A percentile compares a stretch with the other conserved stretches of the same genome.
These are phyloP conservation scores for Sindora glabra DNA, from an alignment of 306 rosid species.

Conservation along the genomic window DNA sequence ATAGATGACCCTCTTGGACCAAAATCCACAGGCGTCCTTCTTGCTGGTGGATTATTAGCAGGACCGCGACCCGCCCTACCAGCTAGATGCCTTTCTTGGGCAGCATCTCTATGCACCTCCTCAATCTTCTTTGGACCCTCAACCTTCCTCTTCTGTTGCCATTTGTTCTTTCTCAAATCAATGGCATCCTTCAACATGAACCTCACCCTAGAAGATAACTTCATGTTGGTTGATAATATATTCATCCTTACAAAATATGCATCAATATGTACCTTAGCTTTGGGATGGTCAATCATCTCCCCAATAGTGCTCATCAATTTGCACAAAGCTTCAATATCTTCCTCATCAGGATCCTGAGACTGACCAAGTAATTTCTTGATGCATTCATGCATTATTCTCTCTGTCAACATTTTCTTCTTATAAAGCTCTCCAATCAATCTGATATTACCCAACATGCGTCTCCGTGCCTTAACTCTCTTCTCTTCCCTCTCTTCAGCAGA, in stretches of 20 bases:
- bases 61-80: constrained; percentile 78
- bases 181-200: constrained; percentile 90
- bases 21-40: constrained; percentile 71
- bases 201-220: constrained; percentile 84
- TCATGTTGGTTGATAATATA: constrained; percentile 63
- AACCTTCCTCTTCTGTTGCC: constrained; percentile 93
- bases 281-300: constrained; percentile 88
- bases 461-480: constrained; percentile 69
- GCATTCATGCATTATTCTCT: constrained; percentile 93
- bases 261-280: constrained; percentile 84
- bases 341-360: constrained; percentile 82
- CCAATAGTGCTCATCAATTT: constrained; percentile 97
- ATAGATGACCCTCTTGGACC: constrained; percentile 54
- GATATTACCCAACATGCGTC: constrained; percentile 96
- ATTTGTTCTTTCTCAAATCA: constrained; percentile 81
- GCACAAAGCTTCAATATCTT: constrained; percentile 89
- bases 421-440: constrained; percentile 91
- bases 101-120: constrained; percentile 97
- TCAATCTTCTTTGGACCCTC: constrained; percentile 98
- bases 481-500: constrained; percentile 74
- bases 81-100: constrained; percentile 78
- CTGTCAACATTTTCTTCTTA: constrained; percentile 94
- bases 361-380: constrained; percentile 75
- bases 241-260: constrained; percentile 70
- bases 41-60: constrained; percentile 42